Evolutionary conservation across 495 filamentous ascomycete genomes (phyloP).

Genomic region (Pseudomonodictys pantanalensis): DNA sequence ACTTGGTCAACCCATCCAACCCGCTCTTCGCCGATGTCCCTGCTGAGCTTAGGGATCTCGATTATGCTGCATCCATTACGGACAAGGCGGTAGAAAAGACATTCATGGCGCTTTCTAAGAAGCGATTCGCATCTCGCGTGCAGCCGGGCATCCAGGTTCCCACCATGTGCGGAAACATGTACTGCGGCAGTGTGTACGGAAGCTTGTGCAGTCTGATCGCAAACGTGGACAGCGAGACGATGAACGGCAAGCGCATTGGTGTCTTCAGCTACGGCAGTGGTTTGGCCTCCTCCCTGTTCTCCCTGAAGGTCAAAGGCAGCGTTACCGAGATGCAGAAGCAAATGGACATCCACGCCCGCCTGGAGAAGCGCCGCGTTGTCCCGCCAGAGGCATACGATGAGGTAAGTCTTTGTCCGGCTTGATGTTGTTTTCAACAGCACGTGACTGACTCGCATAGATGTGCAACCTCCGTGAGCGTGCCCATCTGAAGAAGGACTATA

Average conservation of each 20-base stretch:
- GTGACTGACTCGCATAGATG: constrained; percentile 57
- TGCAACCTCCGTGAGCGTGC: constrained; percentile 91
- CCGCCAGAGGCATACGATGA: constrained; percentile 83
- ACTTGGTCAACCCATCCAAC: constrained; percentile 71
- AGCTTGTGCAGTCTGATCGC: constrained; percentile 74
- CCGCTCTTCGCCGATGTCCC: constrained; percentile 82
- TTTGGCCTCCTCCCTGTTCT: constrained; percentile 86
- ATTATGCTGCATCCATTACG: constrained; percentile 78
- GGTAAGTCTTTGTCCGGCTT: constrained; percentile 48
- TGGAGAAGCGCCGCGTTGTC: constrained; percentile 68
- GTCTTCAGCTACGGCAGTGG: constrained; percentile 96
- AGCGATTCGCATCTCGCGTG: constrained; percentile 87
- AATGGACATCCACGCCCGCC: constrained; percentile 72
- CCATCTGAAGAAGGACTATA: constrained; percentile 88
- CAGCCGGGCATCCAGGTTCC: constrained; percentile 80
- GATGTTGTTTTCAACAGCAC: constrained; percentile 21
- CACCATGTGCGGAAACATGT: constrained; percentile 98
- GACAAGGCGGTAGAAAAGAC: constrained; percentile 97
- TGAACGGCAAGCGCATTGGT: constrained; percentile 82
- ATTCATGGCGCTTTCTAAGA: constrained; percentile 93
- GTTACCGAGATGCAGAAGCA: constrained; percentile 72
- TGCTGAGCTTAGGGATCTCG: constrained; percentile 77
- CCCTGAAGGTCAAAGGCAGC: constrained; percentile 75
- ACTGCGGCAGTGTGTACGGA: constrained; percentile 90
- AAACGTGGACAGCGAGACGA: constrained; percentile 64